These are phyloP conservation scores for Malania oleifera DNA, from an alignment of 164 flowering plant species.

Conservation along the genomic window DNA sequence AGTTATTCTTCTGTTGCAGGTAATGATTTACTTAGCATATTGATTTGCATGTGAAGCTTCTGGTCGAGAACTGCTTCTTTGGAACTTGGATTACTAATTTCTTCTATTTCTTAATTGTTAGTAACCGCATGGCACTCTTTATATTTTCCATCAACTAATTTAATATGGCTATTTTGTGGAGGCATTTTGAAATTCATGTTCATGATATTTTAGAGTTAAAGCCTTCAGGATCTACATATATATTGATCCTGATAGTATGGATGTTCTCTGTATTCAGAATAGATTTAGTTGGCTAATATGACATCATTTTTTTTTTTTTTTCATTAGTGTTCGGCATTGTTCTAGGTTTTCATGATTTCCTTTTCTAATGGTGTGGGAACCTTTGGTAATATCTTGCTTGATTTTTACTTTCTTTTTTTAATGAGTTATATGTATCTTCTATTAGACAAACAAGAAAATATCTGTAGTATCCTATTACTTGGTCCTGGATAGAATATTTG, in stretches of 20 bases:
- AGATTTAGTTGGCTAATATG: neutral
- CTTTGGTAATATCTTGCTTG: too few relatives aligned
- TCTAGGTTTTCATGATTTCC: too few relatives aligned
- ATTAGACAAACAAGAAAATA: too few relatives aligned
- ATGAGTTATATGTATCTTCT: too few relatives aligned
- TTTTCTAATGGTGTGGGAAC: too few relatives aligned
- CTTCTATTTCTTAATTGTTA: slow-evolving; percentile 5
- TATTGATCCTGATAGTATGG: neutral
- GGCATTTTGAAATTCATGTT: neutral
- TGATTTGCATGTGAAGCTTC: slow-evolving; percentile 46
- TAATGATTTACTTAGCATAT: slow-evolving; percentile 51
- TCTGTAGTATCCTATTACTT: too few relatives aligned
- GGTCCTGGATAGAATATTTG: too few relatives aligned
- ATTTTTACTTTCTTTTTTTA: too few relatives aligned
- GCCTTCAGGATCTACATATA: neutral
- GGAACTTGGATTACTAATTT: slow-evolving; percentile 12
- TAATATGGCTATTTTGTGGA: neutral
- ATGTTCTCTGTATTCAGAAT: neutral
- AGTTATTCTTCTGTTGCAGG: slow-evolving; percentile 99
- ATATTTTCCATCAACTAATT: neutral
- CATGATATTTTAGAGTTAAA: neutral
- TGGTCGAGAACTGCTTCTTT: slow-evolving; percentile 25
- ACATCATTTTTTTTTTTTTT: neutral
- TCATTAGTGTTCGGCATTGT: too few relatives aligned
- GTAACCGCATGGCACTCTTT: neutral